A percentile compares a stretch with the other conserved stretches of the same genome.
These are phyloP conservation scores for Coleophoma crateriformis DNA, from an alignment of 2,329 filamentous ascomycete genomes.

Conservation along the genomic window DNA sequence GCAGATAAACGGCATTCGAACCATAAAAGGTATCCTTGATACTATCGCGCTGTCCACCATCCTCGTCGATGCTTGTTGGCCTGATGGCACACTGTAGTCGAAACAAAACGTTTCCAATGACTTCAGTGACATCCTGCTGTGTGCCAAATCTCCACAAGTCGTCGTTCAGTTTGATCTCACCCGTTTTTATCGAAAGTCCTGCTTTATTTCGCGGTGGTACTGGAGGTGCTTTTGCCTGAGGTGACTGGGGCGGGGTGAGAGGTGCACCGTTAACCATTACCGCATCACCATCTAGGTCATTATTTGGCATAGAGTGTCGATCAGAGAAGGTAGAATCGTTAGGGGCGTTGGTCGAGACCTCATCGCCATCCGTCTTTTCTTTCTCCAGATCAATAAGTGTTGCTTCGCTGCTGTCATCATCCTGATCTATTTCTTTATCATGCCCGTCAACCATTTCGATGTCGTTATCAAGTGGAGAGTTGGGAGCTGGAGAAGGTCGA, in stretches of 20 bases:
- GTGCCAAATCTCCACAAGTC: slow-evolving; percentile 28
- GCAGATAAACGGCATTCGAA: slow-evolving; percentile 53
- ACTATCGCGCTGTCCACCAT: slow-evolving; percentile 73
- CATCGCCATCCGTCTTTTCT: slow-evolving; percentile 10
- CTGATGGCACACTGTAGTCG: slow-evolving; percentile 85
- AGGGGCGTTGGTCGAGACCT: not conserved
- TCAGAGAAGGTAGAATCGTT: not conserved
- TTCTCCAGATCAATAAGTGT: slow-evolving; percentile 30
- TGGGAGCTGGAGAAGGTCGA: slow-evolving; percentile 6
- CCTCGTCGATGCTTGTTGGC: slow-evolving; percentile 55
- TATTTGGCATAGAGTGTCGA: not conserved
- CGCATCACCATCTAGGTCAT: slow-evolving; percentile 10
- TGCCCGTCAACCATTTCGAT: slow-evolving; percentile 25
- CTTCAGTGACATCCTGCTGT: slow-evolving; percentile 94
- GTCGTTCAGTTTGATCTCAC: slow-evolving; percentile 20
- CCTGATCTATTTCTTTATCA: slow-evolving; percentile 9
- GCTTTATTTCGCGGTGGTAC: slow-evolving; percentile 28
- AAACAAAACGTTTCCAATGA: slow-evolving; percentile 87
- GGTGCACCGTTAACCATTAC: slow-evolving; percentile 31
- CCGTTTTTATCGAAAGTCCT: slow-evolving; percentile 22
- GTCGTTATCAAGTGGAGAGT: slow-evolving; percentile 15
- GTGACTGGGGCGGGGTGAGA: slow-evolving; percentile 4
- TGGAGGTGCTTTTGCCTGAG: slow-evolving; percentile 22
- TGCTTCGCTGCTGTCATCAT: slow-evolving; percentile 29
- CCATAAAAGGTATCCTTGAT: slow-evolving; percentile 69